Percentiles rank a stretch among this genome's conserved stretches.
These are phyloP conservation scores for Didymella segeticola DNA, from an alignment of 2,329 filamentous ascomycete species.

Conservation along the genomic window DNA sequence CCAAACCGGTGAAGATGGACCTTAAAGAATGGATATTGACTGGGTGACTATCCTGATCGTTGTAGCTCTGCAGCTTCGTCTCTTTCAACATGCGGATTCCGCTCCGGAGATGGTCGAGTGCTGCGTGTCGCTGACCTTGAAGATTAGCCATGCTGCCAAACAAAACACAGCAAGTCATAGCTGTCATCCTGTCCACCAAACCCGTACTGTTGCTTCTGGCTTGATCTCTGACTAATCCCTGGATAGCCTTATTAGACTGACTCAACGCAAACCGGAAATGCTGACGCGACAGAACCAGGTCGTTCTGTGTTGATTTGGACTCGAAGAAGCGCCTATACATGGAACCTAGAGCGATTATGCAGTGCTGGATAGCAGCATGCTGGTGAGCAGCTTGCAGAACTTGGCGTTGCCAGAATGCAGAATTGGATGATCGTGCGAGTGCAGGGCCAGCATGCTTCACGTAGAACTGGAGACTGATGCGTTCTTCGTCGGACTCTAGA, in stretches of 20 bases:
- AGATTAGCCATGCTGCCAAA: conserved; percentile 43
- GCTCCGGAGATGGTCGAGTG: conserved; percentile 39
- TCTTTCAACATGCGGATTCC: conserved; percentile 42
- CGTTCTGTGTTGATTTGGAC: conserved; percentile 26
- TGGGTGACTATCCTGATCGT: conserved; percentile 21
- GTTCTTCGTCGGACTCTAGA: conserved; percentile 32
- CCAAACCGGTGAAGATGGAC: conserved; percentile 39
- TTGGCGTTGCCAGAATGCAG: conserved; percentile 41
- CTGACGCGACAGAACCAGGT: conserved; percentile 30
- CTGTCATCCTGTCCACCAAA: conserved; percentile 32
- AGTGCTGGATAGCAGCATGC: conserved; percentile 40
- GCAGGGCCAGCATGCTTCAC: conserved; percentile 32
- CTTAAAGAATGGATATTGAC: conserved; percentile 37
- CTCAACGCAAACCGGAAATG: conserved; percentile 40
- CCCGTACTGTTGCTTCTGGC: neutral
- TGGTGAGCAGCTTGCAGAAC: conserved; percentile 42
- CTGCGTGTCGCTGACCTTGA: conserved; percentile 39
- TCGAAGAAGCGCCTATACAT: conserved; percentile 43
- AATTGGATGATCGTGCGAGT: conserved; percentile 39
- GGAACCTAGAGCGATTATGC: conserved; percentile 39
- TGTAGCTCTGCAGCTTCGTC: conserved; percentile 26
- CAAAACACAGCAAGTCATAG: conserved; percentile 42
- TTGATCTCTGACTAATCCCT: conserved; percentile 26
- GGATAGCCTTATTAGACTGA: conserved; percentile 42
- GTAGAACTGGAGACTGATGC: conserved; percentile 42